A percentile compares a stretch with the other conserved stretches of the same genome.
Conservation (phyloP, 352 stramenopile genomes). For the Phytophthora colocasiae region DNA sequence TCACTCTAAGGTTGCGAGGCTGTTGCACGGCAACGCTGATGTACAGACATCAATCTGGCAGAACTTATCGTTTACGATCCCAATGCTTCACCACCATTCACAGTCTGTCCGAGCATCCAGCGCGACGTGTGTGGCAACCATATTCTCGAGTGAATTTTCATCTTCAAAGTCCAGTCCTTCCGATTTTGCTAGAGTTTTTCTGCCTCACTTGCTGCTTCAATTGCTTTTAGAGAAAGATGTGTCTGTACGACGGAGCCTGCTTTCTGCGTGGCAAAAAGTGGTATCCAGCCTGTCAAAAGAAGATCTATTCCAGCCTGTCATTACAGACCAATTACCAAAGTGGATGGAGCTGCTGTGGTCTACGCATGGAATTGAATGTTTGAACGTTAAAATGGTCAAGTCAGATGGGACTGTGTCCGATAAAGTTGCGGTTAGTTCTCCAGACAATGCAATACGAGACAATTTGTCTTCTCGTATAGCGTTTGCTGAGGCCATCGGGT, state of each 20-base stretch:
- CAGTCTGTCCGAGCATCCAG: conserved; percentile 50
- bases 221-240: conserved; percentile 57
- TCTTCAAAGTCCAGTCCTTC: conserved; percentile 13
- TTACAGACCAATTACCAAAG: conserved; percentile 24
- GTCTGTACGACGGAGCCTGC: conserved; percentile 32
- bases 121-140: conserved; percentile 51
- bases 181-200: conserved; percentile 37
- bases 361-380: conserved; percentile 28
- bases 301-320: conserved; percentile 26
- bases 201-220: conserved; percentile 73
- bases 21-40: conserved; percentile 35
- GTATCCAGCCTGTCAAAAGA: conserved; percentile 34
- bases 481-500: conserved; percentile 69
- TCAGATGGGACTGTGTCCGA: not conserved
- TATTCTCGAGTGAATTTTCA: conserved; percentile 38
- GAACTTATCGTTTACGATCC: conserved; percentile 46
- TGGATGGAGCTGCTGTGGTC: conserved; percentile 73
- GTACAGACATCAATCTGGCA: conserved; percentile 34
- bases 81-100: conserved; percentile 70
- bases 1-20: conserved; percentile 18
- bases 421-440: conserved; percentile 4
- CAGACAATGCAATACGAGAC: conserved; percentile 7
- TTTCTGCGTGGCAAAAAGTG: conserved; percentile 51
- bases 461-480: conserved; percentile 46
- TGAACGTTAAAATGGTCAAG: conserved; percentile 38